A percentile compares a stretch with the other conserved stretches of the same genome.
Evolutionary conservation across 805 yeast species (phyloP).

Genomic region (Diddensiella caesifluorescens): DNA sequence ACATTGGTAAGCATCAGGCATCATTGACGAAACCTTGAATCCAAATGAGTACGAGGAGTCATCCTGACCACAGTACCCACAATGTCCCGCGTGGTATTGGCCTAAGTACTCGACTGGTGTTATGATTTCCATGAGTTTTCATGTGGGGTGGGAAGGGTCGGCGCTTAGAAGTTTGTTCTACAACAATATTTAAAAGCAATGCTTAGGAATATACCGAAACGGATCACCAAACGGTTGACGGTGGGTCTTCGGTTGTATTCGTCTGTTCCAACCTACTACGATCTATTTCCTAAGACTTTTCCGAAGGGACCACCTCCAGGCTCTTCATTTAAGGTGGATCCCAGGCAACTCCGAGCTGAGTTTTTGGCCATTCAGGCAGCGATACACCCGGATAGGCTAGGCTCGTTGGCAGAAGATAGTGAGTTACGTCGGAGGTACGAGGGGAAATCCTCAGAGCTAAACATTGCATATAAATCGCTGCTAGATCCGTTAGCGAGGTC

Average conservation of each 20-base stretch:
- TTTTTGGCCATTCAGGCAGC: constrained; percentile 66
- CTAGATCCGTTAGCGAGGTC: constrained; percentile 67
- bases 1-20: constrained; percentile 52
- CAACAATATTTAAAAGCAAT: no score
- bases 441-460: constrained; percentile 49
- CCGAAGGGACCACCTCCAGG: constrained; percentile 59
- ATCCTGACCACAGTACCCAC: constrained; percentile 70
- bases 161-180: no score
- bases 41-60: constrained; percentile 25
- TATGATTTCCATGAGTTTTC: no score
- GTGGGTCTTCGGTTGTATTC: background rate
- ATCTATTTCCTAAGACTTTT: constrained; percentile 70
- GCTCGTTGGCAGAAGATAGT: constrained; percentile 23
- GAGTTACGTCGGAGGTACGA: constrained; percentile 28
- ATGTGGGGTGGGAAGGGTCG: no score
- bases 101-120: no score
- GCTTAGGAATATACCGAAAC: no score
- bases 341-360: constrained; percentile 59
- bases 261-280: constrained; percentile 33
- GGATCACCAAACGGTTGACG: no score
- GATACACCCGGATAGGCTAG: constrained; percentile 72
- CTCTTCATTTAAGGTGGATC: constrained; percentile 55
- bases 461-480: constrained; percentile 71
- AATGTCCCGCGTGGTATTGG: no score
- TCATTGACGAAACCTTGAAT: constrained; percentile 41